Percentiles rank a stretch among this genome's conserved stretches.
phyloP scores from a whole-genome alignment of 106 monocot species.

The Dendrobium chrysotoxum region DNA sequence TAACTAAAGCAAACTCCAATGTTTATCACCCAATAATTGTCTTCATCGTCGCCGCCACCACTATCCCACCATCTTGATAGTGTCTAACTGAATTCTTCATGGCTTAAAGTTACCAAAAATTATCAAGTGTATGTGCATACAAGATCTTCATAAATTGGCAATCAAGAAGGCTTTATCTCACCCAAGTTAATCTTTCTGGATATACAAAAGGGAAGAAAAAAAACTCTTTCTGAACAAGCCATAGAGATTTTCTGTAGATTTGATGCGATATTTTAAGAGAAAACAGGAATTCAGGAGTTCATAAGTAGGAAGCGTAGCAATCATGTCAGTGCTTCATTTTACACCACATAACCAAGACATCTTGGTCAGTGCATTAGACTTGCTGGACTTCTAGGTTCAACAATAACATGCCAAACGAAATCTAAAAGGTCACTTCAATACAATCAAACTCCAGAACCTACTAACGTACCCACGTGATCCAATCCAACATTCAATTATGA shows the following conservation, averaged over 20 bases:
- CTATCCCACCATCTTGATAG: background rate
- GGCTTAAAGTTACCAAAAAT: background rate
- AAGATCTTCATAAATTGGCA: background rate
- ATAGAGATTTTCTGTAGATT: background rate
- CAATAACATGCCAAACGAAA: background rate
- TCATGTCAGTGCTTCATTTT: background rate
- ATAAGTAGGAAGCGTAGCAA: background rate
- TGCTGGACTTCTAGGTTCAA: background rate
- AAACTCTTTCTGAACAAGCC: background rate
- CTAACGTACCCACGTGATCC: background rate
- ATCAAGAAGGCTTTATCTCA: background rate
- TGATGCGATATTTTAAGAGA: background rate
- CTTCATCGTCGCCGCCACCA: background rate
- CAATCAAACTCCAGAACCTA: background rate
- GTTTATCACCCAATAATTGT: background rate
- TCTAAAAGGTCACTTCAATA: background rate
- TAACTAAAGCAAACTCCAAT: background rate
- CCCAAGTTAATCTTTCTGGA: background rate
- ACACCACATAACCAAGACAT: background rate
- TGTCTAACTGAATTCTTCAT: background rate
- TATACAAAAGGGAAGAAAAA: background rate
- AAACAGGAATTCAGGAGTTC: background rate
- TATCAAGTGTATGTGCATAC: background rate
- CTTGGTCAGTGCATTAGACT: background rate
- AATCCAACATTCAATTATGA: background rate